These are phyloP conservation scores for Starmera pachycereana DNA, from an alignment of 805 yeast species.

Conservation along the genomic window DNA sequence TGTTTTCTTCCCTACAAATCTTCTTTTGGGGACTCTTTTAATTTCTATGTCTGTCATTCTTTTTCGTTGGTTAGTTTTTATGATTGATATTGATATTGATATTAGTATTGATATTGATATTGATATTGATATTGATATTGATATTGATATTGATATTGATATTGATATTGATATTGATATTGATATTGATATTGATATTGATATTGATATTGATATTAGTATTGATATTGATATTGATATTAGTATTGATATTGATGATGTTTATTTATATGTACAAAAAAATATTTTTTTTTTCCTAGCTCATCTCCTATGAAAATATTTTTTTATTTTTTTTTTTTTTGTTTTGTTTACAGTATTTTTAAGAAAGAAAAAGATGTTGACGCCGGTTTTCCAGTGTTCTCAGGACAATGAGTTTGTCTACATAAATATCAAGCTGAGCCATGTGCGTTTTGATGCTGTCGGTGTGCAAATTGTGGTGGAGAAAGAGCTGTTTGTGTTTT, in stretches of 20 bases:
- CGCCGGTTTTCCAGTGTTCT: constrained; percentile 68
- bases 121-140: too few relatives aligned
- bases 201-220: too few relatives aligned
- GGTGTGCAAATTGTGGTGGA: constrained; percentile 73
- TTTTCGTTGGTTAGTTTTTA: neutral
- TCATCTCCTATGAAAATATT: constrained; percentile 1
- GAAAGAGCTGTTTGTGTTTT: constrained; percentile 65
- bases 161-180: too few relatives aligned
- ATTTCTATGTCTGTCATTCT: neutral
- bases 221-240: too few relatives aligned
- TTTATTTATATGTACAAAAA: too few relatives aligned
- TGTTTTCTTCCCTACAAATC: constrained; percentile 48
- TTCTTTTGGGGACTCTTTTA: constrained; percentile 32
- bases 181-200: too few relatives aligned
- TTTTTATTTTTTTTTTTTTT: neutral
- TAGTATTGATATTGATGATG: too few relatives aligned
- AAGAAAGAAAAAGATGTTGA: constrained; percentile 77
- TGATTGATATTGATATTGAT: too few relatives aligned
- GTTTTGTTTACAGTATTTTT: neutral
- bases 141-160: too few relatives aligned
- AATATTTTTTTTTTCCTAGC: neutral
- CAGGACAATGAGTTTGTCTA: constrained; percentile 69
- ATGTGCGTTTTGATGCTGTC: constrained; percentile 60
- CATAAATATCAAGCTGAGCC: constrained; percentile 58
- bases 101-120: too few relatives aligned